These are phyloP conservation scores for Cryoendolithus antarcticus DNA, from an alignment of 2,329 filamentous ascomycete genomes.

Conservation along the genomic window DNA sequence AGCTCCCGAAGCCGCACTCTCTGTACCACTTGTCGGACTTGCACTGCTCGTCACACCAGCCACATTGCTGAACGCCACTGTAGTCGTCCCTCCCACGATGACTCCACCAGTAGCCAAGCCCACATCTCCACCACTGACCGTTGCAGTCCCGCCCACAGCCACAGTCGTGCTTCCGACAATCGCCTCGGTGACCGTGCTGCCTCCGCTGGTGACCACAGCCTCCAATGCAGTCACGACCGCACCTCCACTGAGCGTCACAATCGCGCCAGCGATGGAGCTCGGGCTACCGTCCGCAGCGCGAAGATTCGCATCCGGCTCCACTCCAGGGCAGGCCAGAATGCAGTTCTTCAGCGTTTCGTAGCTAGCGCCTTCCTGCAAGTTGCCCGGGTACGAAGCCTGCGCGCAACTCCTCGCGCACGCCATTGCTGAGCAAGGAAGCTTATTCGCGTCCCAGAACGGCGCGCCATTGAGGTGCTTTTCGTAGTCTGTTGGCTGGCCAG, in stretches of 20 bases:
- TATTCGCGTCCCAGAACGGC: conserved; percentile 19
- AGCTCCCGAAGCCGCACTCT: too few relatives aligned
- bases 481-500: conserved; percentile 18
- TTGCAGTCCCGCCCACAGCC: conserved; percentile 9
- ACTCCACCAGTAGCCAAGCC: conserved; percentile 9
- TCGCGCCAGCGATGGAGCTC: conserved; percentile 1
- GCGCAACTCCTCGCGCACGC: conserved; percentile 20
- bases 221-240: conserved; percentile 8
- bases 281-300: conserved; percentile 8
- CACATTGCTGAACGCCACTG: conserved; percentile 7
- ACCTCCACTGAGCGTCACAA: conserved; percentile 7
- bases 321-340: conserved; percentile 18
- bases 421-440: conserved; percentile 18
- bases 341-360: conserved; percentile 17
- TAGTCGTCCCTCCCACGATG: conserved; percentile 7
- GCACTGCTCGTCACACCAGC: neutral
- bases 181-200: conserved; percentile 9
- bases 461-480: conserved; percentile 17
- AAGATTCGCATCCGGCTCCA: conserved; percentile 9
- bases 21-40: too few relatives aligned
- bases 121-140: conserved; percentile 7
- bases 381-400: conserved; percentile 14
- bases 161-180: conserved; percentile 10
- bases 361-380: conserved; percentile 13
- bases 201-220: conserved; percentile 6